Evolutionary conservation across 73 alveolate genomes (phyloP).

Genomic region (Tetrahymena elliotti): DNA sequence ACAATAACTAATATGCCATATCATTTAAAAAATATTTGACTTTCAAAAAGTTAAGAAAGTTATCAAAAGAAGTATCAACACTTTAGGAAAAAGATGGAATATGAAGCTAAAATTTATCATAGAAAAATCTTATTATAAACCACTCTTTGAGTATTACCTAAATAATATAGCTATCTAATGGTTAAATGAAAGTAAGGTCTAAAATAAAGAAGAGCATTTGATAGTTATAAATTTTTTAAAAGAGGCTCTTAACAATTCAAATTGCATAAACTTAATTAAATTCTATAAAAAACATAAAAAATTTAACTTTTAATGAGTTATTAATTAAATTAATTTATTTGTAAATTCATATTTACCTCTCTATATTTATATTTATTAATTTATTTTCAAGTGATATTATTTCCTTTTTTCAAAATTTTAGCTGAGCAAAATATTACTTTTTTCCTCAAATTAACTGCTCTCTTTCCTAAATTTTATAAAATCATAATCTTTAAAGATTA

Average conservation of each 20-base stretch:
- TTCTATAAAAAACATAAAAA: not conserved
- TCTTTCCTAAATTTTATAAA: too few species aligned
- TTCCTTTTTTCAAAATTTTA: too few species aligned
- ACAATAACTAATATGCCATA: not conserved
- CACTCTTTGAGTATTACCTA: not conserved
- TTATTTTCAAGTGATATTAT: too few species aligned
- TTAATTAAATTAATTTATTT: too few species aligned
- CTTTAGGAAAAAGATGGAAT: not conserved
- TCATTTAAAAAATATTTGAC: not conserved
- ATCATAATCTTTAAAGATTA: too few species aligned
- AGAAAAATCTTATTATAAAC: not conserved
- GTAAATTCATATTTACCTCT: not conserved
- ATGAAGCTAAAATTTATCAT: not conserved
- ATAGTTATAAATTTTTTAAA: not conserved
- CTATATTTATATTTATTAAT: too few species aligned
- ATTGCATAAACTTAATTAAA: not conserved
- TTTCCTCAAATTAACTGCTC: too few species aligned
- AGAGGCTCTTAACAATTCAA: not conserved
- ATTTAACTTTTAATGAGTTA: not conserved
- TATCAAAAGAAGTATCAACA: not conserved
- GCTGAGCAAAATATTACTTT: too few species aligned
- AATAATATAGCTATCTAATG: not conserved
- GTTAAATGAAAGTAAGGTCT: not conserved
- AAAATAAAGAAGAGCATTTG: not conserved
- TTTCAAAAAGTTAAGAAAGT: not conserved